Conservation (phyloP, 352 stramenopile genomes). For the Pythium biforme region DNA sequence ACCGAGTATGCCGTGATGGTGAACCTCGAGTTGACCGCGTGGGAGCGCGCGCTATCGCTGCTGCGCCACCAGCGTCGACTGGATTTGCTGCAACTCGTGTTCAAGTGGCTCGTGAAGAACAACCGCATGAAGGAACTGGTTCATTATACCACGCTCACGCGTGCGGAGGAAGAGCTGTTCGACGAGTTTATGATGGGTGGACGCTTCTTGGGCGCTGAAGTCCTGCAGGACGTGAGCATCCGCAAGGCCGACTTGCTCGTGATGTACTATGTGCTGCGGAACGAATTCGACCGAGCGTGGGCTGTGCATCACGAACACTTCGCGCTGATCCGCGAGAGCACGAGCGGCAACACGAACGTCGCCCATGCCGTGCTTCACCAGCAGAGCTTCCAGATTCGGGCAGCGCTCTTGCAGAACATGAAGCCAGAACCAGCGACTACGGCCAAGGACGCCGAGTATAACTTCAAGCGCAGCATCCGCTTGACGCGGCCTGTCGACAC, state of each 20-base stretch:
- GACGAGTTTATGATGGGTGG: conserved; percentile 74
- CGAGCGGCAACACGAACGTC: conserved; percentile 60
- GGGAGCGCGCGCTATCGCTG: conserved; percentile 68
- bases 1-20: conserved; percentile 78
- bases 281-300: conserved; percentile 74
- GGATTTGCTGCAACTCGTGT: conserved; percentile 60
- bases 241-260: conserved; percentile 72
- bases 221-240: conserved; percentile 66
- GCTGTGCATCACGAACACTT: conserved; percentile 74
- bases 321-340: conserved; percentile 63
- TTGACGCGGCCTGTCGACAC: conserved; percentile 28
- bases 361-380: conserved; percentile 55
- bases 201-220: conserved; percentile 42
- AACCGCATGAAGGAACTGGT: conserved; percentile 74
- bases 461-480: conserved; percentile 24
- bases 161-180: conserved; percentile 56
- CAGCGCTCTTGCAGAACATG: conserved; percentile 66
- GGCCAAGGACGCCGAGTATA: conserved; percentile 1
- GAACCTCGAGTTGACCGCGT: conserved; percentile 71
- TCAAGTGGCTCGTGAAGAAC: conserved; percentile 74
- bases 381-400: conserved; percentile 62
- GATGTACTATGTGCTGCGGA: conserved; percentile 82
- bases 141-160: conserved; percentile 51
- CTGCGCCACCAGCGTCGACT: conserved; percentile 53
- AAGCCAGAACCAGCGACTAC: conserved; percentile 43